Conservation (phyloP, 2,329 filamentous ascomycete genomes). For the Colletotrichum godetiae region DNA sequence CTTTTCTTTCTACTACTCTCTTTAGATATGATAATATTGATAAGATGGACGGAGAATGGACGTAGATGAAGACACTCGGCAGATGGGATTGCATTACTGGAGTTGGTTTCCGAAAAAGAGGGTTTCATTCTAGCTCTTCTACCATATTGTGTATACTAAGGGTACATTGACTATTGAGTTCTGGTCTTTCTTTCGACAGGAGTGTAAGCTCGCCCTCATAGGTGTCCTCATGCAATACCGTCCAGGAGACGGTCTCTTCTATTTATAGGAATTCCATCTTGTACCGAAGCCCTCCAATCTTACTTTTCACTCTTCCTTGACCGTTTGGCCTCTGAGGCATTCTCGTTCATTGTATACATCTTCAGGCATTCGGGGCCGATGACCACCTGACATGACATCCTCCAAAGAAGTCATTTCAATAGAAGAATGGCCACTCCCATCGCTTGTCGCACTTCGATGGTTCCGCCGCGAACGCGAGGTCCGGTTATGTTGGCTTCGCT, state of each 20-base stretch:
- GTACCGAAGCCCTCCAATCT: background rate
- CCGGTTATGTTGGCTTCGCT: background rate
- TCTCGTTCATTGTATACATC: conserved; percentile 45
- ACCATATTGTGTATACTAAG: conserved; percentile 16
- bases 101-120: conserved; percentile 24
- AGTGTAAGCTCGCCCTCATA: background rate
- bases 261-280: conserved; percentile 1
- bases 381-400: conserved; percentile 36
- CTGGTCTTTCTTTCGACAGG: background rate
- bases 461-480: conserved; percentile 11
- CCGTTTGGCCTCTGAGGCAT: conserved; percentile 50
- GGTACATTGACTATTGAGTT: background rate
- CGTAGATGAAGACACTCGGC: background rate
- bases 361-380: conserved; percentile 36
- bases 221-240: background rate
- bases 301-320: conserved; percentile 46
- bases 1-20: conserved; percentile 3
- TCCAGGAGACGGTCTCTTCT: background rate
- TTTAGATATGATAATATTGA: conserved; percentile 20
- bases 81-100: conserved; percentile 10
- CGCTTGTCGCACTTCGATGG: conserved; percentile 29
- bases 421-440: conserved; percentile 33
- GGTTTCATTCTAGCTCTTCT: conserved; percentile 19
- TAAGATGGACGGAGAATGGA: background rate
- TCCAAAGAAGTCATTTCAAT: conserved; percentile 45